Evolutionary conservation across 2,329 filamentous ascomycete species (phyloP).

Genomic region (Aureobasidium lini): DNA sequence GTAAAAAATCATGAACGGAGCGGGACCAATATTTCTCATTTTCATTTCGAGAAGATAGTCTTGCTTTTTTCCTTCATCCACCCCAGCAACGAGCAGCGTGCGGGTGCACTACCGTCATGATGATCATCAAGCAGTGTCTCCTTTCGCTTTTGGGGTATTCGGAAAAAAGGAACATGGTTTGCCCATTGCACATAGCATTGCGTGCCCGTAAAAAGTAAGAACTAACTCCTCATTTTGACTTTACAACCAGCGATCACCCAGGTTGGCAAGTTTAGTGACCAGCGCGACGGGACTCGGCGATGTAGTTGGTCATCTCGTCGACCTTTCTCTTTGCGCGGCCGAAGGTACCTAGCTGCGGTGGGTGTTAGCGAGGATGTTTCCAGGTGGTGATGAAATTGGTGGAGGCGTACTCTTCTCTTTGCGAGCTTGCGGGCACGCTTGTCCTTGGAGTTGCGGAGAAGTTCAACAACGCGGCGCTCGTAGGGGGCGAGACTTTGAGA

Average conservation of each 20-base stretch:
- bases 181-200: conserved; percentile 10
- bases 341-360: conserved; percentile 82
- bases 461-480: conserved; percentile 97
- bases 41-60: conserved; percentile 12
- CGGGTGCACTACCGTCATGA: neutral
- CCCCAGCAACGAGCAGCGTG: conserved; percentile 7
- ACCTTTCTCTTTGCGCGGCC: conserved; percentile 99
- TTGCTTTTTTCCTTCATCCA: conserved; percentile 12
- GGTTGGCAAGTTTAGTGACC: conserved; percentile 50
- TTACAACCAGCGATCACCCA: conserved; percentile 12
- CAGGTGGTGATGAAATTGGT: conserved; percentile 18
- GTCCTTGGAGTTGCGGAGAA: conserved; percentile 98
- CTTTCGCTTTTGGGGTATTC: conserved; percentile 5
- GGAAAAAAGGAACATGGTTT: conserved; percentile 8
- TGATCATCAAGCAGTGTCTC: neutral
- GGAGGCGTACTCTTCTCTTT: conserved; percentile 83
- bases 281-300: conserved; percentile 84
- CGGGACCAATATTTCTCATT: conserved; percentile 10
- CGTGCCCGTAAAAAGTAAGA: conserved; percentile 10
- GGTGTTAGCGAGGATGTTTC: conserved; percentile 1
- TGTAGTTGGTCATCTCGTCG: conserved; percentile 96
- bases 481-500: conserved; percentile 43
- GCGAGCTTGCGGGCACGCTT: conserved; percentile 98
- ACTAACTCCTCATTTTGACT: conserved; percentile 13
- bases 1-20: neutral